Conservation (phyloP, 2,329 filamentous ascomycete species). For the Colletotrichum eleusines region DNA sequence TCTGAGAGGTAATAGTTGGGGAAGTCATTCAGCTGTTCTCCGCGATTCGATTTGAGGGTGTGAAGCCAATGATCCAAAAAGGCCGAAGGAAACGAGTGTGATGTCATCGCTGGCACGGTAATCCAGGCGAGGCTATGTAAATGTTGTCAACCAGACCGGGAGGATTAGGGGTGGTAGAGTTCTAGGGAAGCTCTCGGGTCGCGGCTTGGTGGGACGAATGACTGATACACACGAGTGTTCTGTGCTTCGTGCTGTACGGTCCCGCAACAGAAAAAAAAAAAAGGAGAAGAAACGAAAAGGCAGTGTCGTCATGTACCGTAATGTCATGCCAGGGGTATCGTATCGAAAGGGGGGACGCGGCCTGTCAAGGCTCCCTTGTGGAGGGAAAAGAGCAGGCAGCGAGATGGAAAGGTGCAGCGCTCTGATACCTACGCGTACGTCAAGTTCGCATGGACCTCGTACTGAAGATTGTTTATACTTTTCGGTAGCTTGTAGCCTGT, state of each 20-base stretch:
- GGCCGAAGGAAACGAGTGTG: slow-evolving; percentile 50
- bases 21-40: slow-evolving; percentile 56
- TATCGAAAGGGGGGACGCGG: slow-evolving; percentile 1
- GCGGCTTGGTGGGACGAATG: slow-evolving; percentile 12
- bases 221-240: slow-evolving; percentile 8
- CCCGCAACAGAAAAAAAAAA: too few species aligned
- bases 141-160: slow-evolving; percentile 10
- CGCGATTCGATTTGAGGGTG: slow-evolving; percentile 45
- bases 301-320: slow-evolving; percentile 40
- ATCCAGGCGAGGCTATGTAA: slow-evolving; percentile 2
- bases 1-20: slow-evolving; percentile 62
- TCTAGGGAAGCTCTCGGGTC: slow-evolving; percentile 15
- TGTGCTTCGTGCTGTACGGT: not conserved
- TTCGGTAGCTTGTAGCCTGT: too few species aligned
- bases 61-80: slow-evolving; percentile 55
- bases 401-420: slow-evolving; percentile 6
- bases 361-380: slow-evolving; percentile 10
- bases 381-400: not conserved
- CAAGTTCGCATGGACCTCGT: slow-evolving; percentile 33
- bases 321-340: slow-evolving; percentile 8
- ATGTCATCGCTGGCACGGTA: slow-evolving; percentile 32
- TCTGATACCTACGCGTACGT: slow-evolving; percentile 23
- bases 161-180: slow-evolving; percentile 27
- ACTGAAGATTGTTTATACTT: slow-evolving; percentile 30
- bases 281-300: not conserved